Conservation (phyloP, 805 yeast species). For the Candida tammaniensis region DNA sequence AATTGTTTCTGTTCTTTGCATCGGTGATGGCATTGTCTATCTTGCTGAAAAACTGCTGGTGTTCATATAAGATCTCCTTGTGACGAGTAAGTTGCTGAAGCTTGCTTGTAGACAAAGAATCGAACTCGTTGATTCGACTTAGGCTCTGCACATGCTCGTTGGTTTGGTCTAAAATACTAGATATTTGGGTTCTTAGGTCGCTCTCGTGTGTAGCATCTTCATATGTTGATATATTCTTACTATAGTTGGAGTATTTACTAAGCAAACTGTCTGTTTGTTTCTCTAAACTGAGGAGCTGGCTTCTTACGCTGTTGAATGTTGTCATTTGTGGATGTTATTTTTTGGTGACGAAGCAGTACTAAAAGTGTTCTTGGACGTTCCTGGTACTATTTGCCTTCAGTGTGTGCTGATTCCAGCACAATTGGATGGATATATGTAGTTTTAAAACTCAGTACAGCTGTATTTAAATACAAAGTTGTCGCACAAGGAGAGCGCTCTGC, state of each 20-base stretch:
- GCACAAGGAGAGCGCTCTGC: no score
- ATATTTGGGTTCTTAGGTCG: slow-evolving; percentile 19
- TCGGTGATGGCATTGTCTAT: slow-evolving; percentile 59
- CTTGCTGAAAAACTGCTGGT: slow-evolving; percentile 58
- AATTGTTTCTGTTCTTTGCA: slow-evolving; percentile 73
- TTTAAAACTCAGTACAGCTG: no score
- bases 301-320: slow-evolving; percentile 64
- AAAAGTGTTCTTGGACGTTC: no score
- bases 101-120: slow-evolving; percentile 61
- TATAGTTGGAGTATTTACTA: slow-evolving; percentile 34
- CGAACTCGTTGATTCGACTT: slow-evolving; percentile 14
- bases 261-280: slow-evolving; percentile 62
- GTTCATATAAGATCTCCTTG: slow-evolving; percentile 70
- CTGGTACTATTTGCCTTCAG: no score
- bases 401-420: no score
- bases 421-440: no score
- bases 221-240: slow-evolving; percentile 22
- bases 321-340: slow-evolving; percentile 18
- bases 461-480: no score
- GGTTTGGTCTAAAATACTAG: slow-evolving; percentile 33
- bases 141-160: slow-evolving; percentile 48
- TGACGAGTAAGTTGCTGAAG: slow-evolving; percentile 81
- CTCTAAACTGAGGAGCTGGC: slow-evolving; percentile 69
- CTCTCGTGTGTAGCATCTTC: slow-evolving; percentile 23
- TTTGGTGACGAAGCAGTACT: no score